Percentiles rank a stretch among this genome's conserved stretches.
These are phyloP conservation scores for Cercospora nicotianae DNA, from an alignment of 2,329 filamentous ascomycete genomes.

Conservation along the genomic window DNA sequence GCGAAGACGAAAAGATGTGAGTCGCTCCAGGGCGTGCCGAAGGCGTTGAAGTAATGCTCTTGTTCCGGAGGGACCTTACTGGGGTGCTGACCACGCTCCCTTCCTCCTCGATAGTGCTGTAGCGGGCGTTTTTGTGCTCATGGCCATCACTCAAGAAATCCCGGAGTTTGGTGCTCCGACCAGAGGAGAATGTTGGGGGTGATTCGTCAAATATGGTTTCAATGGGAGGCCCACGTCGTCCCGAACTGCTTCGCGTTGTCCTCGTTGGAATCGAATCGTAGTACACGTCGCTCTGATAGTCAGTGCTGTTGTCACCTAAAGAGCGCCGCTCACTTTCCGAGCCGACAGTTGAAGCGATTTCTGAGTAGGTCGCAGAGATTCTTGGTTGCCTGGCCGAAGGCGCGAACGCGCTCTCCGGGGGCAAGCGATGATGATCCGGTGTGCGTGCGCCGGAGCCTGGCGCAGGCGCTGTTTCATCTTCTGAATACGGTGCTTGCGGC, in stretches of 20 bases:
- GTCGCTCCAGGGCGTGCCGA: constrained; percentile 38
- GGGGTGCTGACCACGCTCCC: constrained; percentile 51
- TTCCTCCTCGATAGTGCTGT: constrained; percentile 53
- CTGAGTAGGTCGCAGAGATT: constrained; percentile 58
- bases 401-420: constrained; percentile 21
- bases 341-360: constrained; percentile 64
- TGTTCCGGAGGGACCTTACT: constrained; percentile 45
- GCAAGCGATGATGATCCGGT: constrained; percentile 24
- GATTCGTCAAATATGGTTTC: constrained; percentile 83
- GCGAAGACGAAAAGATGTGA: constrained; percentile 46
- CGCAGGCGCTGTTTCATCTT: constrained; percentile 18
- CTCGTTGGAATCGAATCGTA: constrained; percentile 75
- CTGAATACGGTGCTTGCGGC: constrained; percentile 20
- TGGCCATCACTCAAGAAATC: constrained; percentile 52
- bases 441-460: constrained; percentile 19
- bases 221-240: constrained; percentile 67
- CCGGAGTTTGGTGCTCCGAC: constrained; percentile 43
- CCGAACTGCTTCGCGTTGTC: constrained; percentile 65
- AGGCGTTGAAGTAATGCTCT: constrained; percentile 38
- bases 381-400: constrained; percentile 38
- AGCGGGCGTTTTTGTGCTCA: constrained; percentile 36
- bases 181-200: constrained; percentile 41
- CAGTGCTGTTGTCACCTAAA: constrained; percentile 74
- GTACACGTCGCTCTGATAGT: constrained; percentile 73
- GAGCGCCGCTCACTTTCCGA: constrained; percentile 70